Percentiles rank a stretch among this genome's conserved stretches.
Evolutionary conservation across 2,329 filamentous ascomycete genomes (phyloP).

Genomic region (Aspergillus sp.): DNA sequence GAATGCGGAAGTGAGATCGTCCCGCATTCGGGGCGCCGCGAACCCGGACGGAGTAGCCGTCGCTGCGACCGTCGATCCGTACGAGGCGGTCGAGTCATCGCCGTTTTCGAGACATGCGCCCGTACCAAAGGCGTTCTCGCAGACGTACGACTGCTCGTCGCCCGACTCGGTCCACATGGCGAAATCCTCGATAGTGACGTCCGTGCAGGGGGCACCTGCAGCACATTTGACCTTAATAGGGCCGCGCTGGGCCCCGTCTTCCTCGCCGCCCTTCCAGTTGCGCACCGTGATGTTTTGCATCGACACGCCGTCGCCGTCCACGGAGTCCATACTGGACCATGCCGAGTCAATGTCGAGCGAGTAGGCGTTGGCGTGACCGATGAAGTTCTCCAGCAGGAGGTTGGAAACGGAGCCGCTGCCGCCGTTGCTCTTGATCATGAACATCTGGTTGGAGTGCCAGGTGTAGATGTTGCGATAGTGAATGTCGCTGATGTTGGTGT

Average conservation of each 20-base stretch:
- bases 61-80: constrained; percentile 23
- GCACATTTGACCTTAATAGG: constrained; percentile 56
- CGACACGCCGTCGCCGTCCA: too few relatives aligned
- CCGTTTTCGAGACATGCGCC: constrained; percentile 47
- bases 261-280: constrained; percentile 53
- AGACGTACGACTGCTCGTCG: constrained; percentile 38
- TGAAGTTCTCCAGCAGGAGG: constrained; percentile 14
- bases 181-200: constrained; percentile 52
- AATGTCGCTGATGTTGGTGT: constrained; percentile 51
- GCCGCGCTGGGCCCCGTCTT: constrained; percentile 52
- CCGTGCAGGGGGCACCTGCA: constrained; percentile 52
- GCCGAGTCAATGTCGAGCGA: too few relatives aligned
- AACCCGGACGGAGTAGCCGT: constrained; percentile 26
- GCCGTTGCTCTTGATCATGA: constrained; percentile 63
- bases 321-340: too few relatives aligned
- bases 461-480: constrained; percentile 60
- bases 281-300: constrained; percentile 50
- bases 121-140: constrained; percentile 50
- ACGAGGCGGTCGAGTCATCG: constrained; percentile 16
- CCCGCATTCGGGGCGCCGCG: constrained; percentile 20
- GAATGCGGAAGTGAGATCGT: constrained; percentile 25
- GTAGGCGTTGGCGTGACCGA: too few relatives aligned
- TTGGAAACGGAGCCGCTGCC: constrained; percentile 55
- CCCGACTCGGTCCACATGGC: constrained; percentile 45
- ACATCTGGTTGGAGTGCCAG: constrained; percentile 61